Conservation (phyloP, 2,329 filamentous ascomycete genomes). For the Didymella sp. region DNA sequence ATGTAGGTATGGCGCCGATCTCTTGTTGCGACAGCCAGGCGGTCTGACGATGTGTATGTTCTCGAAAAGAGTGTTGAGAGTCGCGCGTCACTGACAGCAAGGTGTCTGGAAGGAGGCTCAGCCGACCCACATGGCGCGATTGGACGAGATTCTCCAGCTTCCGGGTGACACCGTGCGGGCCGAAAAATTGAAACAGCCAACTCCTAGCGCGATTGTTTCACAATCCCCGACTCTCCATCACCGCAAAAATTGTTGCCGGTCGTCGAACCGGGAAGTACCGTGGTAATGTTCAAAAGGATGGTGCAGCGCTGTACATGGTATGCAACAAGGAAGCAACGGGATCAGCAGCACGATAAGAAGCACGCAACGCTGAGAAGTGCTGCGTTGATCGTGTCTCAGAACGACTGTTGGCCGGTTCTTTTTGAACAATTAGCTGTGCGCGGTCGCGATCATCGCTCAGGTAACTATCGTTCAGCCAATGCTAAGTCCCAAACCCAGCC, state of each 20-base stretch:
- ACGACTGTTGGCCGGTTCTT: background rate
- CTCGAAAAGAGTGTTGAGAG: background rate
- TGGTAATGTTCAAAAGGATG: background rate
- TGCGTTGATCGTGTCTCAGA: background rate
- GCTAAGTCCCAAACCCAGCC: slow-evolving; percentile 28
- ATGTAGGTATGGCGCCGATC: background rate
- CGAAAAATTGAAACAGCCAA: slow-evolving; percentile 18
- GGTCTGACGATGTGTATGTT: slow-evolving; percentile 3
- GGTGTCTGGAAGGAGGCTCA: slow-evolving; percentile 4
- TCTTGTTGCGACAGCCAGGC: background rate
- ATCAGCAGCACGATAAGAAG: background rate
- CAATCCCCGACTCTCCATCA: background rate
- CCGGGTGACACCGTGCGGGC: slow-evolving; percentile 20
- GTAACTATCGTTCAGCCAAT: slow-evolving; percentile 18
- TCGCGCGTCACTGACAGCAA: background rate
- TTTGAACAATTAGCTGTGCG: background rate
- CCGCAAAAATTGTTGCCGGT: background rate
- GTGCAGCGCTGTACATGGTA: no score
- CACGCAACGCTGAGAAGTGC: background rate
- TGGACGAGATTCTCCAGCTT: slow-evolving; percentile 12
- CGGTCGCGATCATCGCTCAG: background rate
- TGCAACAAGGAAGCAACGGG: background rate
- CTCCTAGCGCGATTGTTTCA: slow-evolving; percentile 13
- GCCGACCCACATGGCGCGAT: slow-evolving; percentile 2
- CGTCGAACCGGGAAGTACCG: background rate